These are phyloP conservation scores for Komagataella ulmi DNA, from an alignment of 805 yeast genomes.

Conservation along the genomic window DNA sequence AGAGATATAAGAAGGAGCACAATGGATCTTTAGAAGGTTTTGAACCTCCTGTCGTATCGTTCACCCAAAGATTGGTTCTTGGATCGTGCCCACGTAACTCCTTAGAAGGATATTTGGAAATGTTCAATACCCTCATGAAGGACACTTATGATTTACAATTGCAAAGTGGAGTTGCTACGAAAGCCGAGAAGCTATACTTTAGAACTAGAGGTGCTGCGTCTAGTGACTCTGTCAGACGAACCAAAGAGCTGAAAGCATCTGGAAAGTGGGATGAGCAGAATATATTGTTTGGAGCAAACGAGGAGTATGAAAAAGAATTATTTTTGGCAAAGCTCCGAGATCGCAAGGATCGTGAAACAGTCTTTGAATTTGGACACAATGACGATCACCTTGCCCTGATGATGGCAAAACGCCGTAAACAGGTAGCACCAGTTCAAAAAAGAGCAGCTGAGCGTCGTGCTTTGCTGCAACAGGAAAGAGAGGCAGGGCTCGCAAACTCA, in stretches of 20 bases:
- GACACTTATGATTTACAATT: slow-evolving; percentile 57
- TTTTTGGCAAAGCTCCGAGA: slow-evolving; percentile 63
- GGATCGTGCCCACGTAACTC: slow-evolving; percentile 71
- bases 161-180: slow-evolving; percentile 56
- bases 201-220: slow-evolving; percentile 85
- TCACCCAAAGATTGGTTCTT: slow-evolving; percentile 63
- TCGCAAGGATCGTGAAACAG: slow-evolving; percentile 74
- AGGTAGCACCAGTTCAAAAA: slow-evolving; percentile 78
- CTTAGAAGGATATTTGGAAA: slow-evolving; percentile 62
- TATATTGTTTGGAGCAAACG: slow-evolving; percentile 61
- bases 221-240: slow-evolving; percentile 68
- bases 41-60: slow-evolving; percentile 48
- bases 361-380: slow-evolving; percentile 72
- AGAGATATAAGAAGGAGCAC: slow-evolving; percentile 26
- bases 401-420: slow-evolving; percentile 79
- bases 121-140: slow-evolving; percentile 44
- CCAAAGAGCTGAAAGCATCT: slow-evolving; percentile 58
- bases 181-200: slow-evolving; percentile 81
- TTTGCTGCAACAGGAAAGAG: slow-evolving; percentile 56
- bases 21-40: slow-evolving; percentile 15
- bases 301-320: slow-evolving; percentile 57
- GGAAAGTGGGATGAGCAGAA: slow-evolving; percentile 84
- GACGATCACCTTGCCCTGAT: slow-evolving; percentile 64
- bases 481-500: slow-evolving; percentile 60
- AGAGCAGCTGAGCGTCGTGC: slow-evolving; percentile 61